These are phyloP conservation scores for Fallopia convolvulus DNA, from an alignment of 148 eudicot species.

Conservation along the genomic window DNA sequence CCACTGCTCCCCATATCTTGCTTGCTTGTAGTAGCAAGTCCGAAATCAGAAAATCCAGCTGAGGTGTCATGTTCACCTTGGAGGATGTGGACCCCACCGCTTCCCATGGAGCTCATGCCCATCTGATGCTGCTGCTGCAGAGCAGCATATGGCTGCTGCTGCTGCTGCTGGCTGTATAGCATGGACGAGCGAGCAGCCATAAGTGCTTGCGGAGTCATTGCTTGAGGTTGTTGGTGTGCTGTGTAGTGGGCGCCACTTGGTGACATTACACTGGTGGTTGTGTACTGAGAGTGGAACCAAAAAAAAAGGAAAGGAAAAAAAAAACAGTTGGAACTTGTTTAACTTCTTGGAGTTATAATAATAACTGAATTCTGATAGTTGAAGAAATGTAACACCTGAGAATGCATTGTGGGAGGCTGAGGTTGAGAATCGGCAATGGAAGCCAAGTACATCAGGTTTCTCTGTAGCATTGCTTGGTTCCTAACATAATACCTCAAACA, in stretches of 20 bases:
- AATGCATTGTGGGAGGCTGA: slow-evolving; percentile 2
- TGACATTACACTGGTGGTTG: slow-evolving; percentile 48
- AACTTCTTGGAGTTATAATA: background rate
- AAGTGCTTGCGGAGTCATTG: slow-evolving; percentile 60
- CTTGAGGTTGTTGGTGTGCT: slow-evolving; percentile 79
- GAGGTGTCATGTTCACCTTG: slow-evolving; percentile 35
- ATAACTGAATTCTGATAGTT: background rate
- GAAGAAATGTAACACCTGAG: background rate
- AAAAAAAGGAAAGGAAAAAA: background rate
- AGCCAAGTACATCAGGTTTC: slow-evolving; percentile 12
- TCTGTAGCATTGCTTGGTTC: slow-evolving; percentile 6
- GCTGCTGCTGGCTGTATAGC: slow-evolving; percentile 46
- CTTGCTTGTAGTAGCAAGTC: slow-evolving; percentile 24
- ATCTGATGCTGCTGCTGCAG: slow-evolving; percentile 34
- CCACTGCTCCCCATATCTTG: slow-evolving; percentile 32
- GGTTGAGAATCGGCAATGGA: slow-evolving; percentile 9
- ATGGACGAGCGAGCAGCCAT: slow-evolving; percentile 67
- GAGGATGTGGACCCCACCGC: slow-evolving; percentile 38
- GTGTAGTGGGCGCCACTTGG: slow-evolving; percentile 51
- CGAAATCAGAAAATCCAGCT: slow-evolving; percentile 34
- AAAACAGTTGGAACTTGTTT: background rate
- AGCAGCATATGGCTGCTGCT: slow-evolving; percentile 32
- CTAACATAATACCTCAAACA: background rate
- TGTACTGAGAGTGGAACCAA: slow-evolving; percentile 24
- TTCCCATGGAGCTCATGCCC: slow-evolving; percentile 42